Conservation (phyloP, 495 filamentous ascomycete genomes). For the Cercophora samala region DNA sequence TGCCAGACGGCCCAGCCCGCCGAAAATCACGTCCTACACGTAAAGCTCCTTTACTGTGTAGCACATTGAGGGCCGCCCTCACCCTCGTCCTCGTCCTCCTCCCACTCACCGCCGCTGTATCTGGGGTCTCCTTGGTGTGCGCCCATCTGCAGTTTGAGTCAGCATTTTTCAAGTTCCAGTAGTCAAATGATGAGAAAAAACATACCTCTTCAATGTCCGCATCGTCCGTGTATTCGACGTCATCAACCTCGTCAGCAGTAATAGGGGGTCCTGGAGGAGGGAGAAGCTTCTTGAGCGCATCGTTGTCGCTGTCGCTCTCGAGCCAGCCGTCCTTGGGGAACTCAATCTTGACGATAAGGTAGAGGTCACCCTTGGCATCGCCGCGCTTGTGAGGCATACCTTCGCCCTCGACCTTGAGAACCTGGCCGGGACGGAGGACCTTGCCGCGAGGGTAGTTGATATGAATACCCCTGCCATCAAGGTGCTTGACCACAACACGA, state of each 20-base stretch:
- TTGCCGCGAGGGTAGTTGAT: conserved; percentile 71
- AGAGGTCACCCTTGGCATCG: conserved; percentile 82
- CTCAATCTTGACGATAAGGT: conserved; percentile 77
- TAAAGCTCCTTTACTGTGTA: conserved; percentile 62
- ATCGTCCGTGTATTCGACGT: conserved; percentile 79
- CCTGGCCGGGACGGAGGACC: conserved; percentile 73
- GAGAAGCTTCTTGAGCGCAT: conserved; percentile 67
- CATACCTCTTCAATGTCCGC: conserved; percentile 75
- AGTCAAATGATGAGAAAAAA: conserved; percentile 11
- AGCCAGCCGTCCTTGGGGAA: conserved; percentile 88
- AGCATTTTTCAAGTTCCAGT: conserved; percentile 9
- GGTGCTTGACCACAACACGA: conserved; percentile 84
- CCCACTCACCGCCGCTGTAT: conserved; percentile 64
- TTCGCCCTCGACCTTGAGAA: conserved; percentile 79
- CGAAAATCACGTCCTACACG: neutral
- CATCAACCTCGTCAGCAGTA: conserved; percentile 69
- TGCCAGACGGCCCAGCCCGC: neutral
- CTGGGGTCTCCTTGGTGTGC: conserved; percentile 63
- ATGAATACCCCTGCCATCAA: conserved; percentile 88
- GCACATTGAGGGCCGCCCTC: conserved; percentile 69
- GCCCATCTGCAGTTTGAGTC: conserved; percentile 52
- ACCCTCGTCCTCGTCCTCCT: conserved; percentile 75
- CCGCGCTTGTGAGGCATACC: conserved; percentile 91
- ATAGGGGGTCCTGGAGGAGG: conserved; percentile 60
- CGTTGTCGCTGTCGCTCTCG: conserved; percentile 60